A percentile compares a stretch with the other conserved stretches of the same genome.
phyloP scores from a whole-genome alignment of 345 rosid genomes.

The Linum usitatissimum region DNA sequence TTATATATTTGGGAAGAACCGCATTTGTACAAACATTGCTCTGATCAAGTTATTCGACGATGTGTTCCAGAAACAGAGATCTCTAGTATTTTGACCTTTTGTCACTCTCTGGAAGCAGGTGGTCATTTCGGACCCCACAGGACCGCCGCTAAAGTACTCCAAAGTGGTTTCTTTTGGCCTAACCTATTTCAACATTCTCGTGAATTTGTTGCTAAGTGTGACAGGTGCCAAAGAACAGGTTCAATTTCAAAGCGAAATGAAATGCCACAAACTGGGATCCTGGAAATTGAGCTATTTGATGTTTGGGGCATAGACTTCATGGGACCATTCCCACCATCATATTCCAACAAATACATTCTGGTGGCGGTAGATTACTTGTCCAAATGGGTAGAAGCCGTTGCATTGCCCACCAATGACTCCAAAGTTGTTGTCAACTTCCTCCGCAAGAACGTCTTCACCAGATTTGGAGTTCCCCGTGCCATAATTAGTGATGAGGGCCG shows the following conservation, averaged over 20 bases:
- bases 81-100: too few relatives aligned
- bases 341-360: neutral
- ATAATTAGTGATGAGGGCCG: neutral
- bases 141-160: neutral
- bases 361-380: neutral
- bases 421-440: neutral
- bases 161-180: slow-evolving; percentile 6
- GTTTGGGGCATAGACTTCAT: slow-evolving; percentile 5
- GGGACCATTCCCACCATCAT: neutral
- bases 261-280: slow-evolving; percentile 7
- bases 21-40: too few relatives aligned
- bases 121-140: neutral
- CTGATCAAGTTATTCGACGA: too few relatives aligned
- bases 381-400: slow-evolving; percentile 2
- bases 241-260: slow-evolving; percentile 9
- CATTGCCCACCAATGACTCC: neutral
- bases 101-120: too few relatives aligned
- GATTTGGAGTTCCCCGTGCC: neutral
- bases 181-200: slow-evolving; percentile 7
- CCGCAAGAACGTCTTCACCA: neutral
- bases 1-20: too few relatives aligned
- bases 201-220: neutral
- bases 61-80: too few relatives aligned
- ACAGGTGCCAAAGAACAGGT: slow-evolving; percentile 2
- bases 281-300: neutral